Evolutionary conservation across 2,329 filamentous ascomycete genomes (phyloP).

Genomic region (Fusarium sp.): DNA sequence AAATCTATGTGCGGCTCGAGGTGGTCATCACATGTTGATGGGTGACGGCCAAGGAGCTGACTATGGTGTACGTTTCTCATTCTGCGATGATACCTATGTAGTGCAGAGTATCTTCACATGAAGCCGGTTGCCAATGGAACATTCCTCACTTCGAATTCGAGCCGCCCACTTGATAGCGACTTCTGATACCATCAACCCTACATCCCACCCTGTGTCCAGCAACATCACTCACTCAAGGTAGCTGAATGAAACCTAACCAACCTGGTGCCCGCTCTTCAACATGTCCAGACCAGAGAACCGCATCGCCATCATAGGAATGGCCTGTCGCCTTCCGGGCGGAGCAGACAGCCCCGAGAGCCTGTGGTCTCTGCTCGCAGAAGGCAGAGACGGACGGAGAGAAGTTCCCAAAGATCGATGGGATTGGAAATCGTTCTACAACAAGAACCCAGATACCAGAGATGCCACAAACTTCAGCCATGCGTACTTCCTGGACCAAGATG

Average conservation of each 20-base stretch:
- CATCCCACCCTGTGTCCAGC: no score
- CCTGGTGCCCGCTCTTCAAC: background rate
- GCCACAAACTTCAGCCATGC: slow-evolving; percentile 5
- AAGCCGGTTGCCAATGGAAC: no score
- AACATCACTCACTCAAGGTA: no score
- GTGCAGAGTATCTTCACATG: no score
- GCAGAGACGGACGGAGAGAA: slow-evolving; percentile 4
- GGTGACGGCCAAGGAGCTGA: no score
- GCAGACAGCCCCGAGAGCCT: background rate
- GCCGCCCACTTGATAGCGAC: no score
- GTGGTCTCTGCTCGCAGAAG: slow-evolving; percentile 3
- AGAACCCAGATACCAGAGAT: slow-evolving; percentile 5
- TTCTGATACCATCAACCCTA: no score
- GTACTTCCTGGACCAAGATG: slow-evolving; percentile 5
- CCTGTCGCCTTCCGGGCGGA: slow-evolving; percentile 7
- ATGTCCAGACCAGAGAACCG: background rate
- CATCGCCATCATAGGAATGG: slow-evolving; percentile 8
- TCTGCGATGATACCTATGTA: no score
- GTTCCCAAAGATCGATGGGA: background rate
- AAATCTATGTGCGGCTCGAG: no score
- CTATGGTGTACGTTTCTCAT: no score
- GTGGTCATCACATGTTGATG: no score
- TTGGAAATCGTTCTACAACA: slow-evolving; percentile 12
- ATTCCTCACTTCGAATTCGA: no score
- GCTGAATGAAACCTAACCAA: background rate